Evolutionary conservation across 129 eudicot genomes (phyloP), one percentile per base, ranked within the genome.

Genomic region (Oenanthe sinensis): DNA sequence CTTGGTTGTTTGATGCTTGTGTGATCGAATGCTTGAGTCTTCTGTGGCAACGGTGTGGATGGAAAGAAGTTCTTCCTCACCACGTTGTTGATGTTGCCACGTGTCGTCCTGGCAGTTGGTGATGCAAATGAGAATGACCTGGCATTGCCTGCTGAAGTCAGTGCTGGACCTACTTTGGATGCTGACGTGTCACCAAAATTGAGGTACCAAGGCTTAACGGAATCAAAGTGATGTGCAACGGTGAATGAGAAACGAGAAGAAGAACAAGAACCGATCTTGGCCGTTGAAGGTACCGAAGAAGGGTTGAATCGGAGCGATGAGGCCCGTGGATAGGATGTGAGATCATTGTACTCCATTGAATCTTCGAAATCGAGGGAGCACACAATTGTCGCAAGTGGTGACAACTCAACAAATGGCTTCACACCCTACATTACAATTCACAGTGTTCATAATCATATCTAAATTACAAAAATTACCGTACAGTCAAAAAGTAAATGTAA

Each of bases 121-220:
- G 94, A 89, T 37, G 91, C 89, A 24, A 89, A 89, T 10, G 94
- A 89, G 86, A 78, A 86, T 6, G 98, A 94, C 67, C 98, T 80
- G 12, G 96, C 93, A 44, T 90, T 90, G 84, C 82, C 76, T 1
- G 93, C 88, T 10, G 93, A 87, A 78, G 89, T 92, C 37, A 87
- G 85, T 30, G 91, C 83, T 10, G 98, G 93, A 36, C 97, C 92
- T 43, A 91, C 93, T 75, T 90, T 94, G 54, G 92, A 90, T 3
- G 91, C 80, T 30, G 97, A 82, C 13, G 93, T 80, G 76, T 87
- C 92, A 6, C 92, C 72, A 72, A 91, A 70, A 6, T 90, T 82
- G 45, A 94, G 96, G 83, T 90, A 88, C 98, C 98, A 94, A 5
- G 98, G 98, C 77, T 94, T 94, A 72, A 91, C 83, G 2, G 98